These are phyloP conservation scores for Neoascochyta sp. DNA, from an alignment of 2,329 filamentous ascomycete species.

Conservation along the genomic window DNA sequence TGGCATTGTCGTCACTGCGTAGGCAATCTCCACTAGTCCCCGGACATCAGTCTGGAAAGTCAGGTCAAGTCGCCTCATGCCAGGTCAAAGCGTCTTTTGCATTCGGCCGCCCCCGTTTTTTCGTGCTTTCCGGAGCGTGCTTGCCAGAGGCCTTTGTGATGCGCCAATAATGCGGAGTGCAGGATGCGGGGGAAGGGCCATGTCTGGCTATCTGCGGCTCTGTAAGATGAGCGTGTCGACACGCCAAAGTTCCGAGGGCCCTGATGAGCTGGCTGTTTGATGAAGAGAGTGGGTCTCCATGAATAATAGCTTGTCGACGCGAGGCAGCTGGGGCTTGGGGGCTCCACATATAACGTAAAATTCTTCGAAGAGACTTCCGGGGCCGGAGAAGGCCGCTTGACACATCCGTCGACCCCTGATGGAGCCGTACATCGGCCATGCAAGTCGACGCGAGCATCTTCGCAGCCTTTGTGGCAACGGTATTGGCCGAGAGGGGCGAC, in stretches of 20 bases:
- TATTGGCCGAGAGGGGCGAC: too few relatives aligned
- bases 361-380: constrained; percentile 25
- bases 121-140: too few relatives aligned
- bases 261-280: constrained; percentile 12
- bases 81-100: constrained; percentile 10
- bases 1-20: constrained; percentile 14
- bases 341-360: constrained; percentile 35
- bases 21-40: constrained; percentile 24
- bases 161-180: constrained; percentile 18
- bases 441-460: too few relatives aligned
- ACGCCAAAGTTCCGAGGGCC: constrained; percentile 7
- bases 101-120: constrained; percentile 7
- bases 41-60: constrained; percentile 19
- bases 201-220: constrained; percentile 17
- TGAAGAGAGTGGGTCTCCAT: constrained; percentile 24
- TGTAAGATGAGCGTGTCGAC: constrained; percentile 7
- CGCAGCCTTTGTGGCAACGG: too few relatives aligned
- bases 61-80: constrained; percentile 16
- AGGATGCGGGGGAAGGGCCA: constrained; percentile 21
- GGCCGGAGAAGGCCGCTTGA: constrained; percentile 18
- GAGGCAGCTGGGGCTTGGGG: constrained; percentile 15
- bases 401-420: too few relatives aligned
- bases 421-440: constrained; percentile 14
- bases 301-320: constrained; percentile 25
- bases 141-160: constrained; percentile 2